These are phyloP conservation scores for Cryptococcus sp. DNA, from an alignment of 1,284 basidiomycete genomes.

Conservation along the genomic window DNA sequence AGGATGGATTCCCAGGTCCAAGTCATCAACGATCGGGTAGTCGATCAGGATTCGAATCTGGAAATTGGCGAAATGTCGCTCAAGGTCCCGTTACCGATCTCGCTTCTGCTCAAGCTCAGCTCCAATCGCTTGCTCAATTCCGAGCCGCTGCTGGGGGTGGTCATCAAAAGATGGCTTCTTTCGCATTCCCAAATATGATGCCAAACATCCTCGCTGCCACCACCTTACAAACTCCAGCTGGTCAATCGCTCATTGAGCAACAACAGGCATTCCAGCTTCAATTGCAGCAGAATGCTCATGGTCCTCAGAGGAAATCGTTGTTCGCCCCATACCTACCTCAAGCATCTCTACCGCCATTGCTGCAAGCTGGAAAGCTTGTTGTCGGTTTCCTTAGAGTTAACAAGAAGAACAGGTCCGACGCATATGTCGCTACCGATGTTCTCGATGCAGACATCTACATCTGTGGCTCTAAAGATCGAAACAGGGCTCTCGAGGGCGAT, in stretches of 20 bases:
- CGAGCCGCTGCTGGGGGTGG: conserved; percentile 90
- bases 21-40: conserved; percentile 66
- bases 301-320: conserved; percentile 93
- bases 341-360: conserved; percentile 90
- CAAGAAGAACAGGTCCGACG: conserved; percentile 97
- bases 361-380: conserved; percentile 97
- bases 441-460: conserved; percentile 98
- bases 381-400: conserved; percentile 97
- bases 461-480: conserved; percentile 97
- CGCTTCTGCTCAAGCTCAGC: conserved; percentile 83
- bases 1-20: conserved; percentile 37
- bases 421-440: conserved; percentile 98
- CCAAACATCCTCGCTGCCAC: conserved; percentile 93
- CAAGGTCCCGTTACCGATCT: conserved; percentile 71
- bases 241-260: conserved; percentile 67
- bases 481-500: conserved; percentile 96
- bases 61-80: conserved; percentile 69
- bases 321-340: conserved; percentile 99
- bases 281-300: conserved; percentile 75
- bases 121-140: conserved; percentile 95
- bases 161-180: conserved; percentile 94
- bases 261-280: conserved; percentile 74
- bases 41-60: conserved; percentile 51
- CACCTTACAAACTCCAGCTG: conserved; percentile 60
- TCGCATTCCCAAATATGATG: conserved; percentile 94